phyloP scores from a whole-genome alignment of 495 filamentous ascomycete genomes.

The Annulohypoxylon stygium region DNA sequence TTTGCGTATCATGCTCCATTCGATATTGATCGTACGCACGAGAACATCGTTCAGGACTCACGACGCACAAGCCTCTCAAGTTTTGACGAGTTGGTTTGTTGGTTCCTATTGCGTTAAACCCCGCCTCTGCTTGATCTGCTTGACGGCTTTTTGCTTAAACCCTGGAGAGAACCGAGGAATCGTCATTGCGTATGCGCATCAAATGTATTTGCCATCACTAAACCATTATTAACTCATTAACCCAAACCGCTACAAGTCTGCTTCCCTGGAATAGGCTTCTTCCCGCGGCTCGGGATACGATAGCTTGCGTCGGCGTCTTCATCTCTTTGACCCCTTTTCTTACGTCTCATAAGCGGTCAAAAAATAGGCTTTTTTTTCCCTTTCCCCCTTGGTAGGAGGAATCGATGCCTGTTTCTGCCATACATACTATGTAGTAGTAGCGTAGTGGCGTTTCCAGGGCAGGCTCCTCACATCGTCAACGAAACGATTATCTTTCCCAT shows the following conservation, averaged over 20 bases:
- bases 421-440: constrained; percentile 19
- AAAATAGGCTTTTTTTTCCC: constrained; percentile 29
- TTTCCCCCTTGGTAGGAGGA: constrained; percentile 21
- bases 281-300: constrained; percentile 32
- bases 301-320: constrained; percentile 32
- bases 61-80: constrained; percentile 21
- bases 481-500: constrained; percentile 45
- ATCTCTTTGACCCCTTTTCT: constrained; percentile 32
- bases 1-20: constrained; percentile 17
- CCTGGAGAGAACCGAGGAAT: constrained; percentile 33
- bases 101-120: constrained; percentile 20
- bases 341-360: constrained; percentile 38
- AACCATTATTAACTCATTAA: background rate
- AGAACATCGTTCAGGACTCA: constrained; percentile 27
- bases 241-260: constrained; percentile 22
- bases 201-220: constrained; percentile 19
- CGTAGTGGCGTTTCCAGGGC: constrained; percentile 35
- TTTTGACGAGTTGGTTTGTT: constrained; percentile 12
- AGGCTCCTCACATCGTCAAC: constrained; percentile 39
- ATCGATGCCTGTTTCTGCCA: constrained; percentile 37
- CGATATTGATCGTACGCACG: constrained; percentile 20
- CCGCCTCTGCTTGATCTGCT: constrained; percentile 12
- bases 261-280: constrained; percentile 27
- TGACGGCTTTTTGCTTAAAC: constrained; percentile 30
- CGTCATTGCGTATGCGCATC: constrained; percentile 15